These are phyloP conservation scores for Thuja plicata DNA, from an alignment of 83 land plant genomes.

Conservation along the genomic window DNA sequence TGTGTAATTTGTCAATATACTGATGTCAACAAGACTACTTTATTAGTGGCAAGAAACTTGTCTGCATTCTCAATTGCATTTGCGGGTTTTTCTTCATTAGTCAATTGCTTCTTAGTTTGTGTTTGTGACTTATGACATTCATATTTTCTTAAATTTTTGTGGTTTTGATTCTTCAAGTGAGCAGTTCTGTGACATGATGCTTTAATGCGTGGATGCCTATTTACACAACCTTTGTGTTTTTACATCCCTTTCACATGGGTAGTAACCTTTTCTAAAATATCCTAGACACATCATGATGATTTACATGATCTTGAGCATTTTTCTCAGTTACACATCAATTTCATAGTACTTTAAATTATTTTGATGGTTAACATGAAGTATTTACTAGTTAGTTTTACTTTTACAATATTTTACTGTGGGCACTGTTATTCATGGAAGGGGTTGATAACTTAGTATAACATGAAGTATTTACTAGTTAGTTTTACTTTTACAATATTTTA, in stretches of 20 bases:
- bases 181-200: too few relatives aligned
- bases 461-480: neutral
- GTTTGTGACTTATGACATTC: neutral
- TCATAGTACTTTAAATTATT: too few relatives aligned
- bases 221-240: neutral
- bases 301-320: neutral
- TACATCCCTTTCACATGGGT: neutral
- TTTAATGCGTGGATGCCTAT: neutral
- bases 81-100: neutral
- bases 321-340: neutral
- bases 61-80: neutral
- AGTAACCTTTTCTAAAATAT: too few relatives aligned
- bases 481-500: neutral
- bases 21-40: neutral
- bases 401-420: neutral
- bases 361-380: neutral
- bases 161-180: too few relatives aligned
- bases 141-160: neutral
- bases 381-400: neutral
- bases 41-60: neutral
- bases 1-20: neutral
- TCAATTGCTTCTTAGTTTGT: neutral
- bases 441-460: neutral
- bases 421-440: neutral
- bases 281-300: neutral